Base-by-base conservation (phyloP, 2,329 filamentous ascomycete species). In the Pezicula rhizophila region DNA sequence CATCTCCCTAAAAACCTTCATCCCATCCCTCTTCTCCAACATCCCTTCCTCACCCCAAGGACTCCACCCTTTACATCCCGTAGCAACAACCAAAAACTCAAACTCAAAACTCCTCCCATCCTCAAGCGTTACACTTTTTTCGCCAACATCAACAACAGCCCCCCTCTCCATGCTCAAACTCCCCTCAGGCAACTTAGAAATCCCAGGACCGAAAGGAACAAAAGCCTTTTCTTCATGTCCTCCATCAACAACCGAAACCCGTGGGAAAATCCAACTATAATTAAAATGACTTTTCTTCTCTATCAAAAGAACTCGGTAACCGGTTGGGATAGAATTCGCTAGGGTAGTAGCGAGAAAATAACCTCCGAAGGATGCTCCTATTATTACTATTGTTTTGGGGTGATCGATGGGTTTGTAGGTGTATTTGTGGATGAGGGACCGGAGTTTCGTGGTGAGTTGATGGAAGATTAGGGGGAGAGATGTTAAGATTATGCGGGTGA, bases 231-330 rank as follows among this genome's bases (percentile, higher is more conserved):
- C 57, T 46, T 77, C 74, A 34, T 71, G 64, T 2, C 65, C 69
- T 2, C 58, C 23, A 7, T 23, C 51, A 1, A 75, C 55, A 5
- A 77, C 70, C 3, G 66, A 67, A 45, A 70, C 75, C 8, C 76
- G 64, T 0, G 75, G 75, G 51, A 78, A 75, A 4, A 64, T 62
- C 56, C 73, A 79, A 0, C 70, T 63, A 46, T 72, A 74, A 48
- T 78, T 70, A 51, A 78, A 73, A 58, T 78, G 76, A 8, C 69
- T 71, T 49, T 76, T 75, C 45, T 69, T 73, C 52, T 79, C 76
- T 25, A 78, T 61, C 5, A 77, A 53, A 0, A 77, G 53, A 1
- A 77, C 70, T 42, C 68, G 60, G 50, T 70, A 75, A 3, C 70
- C 70, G 0, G 66, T 68, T 0, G 72, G 71, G 0, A 75, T 51